These are phyloP conservation scores for Taphrina populina DNA, from an alignment of 1,139 yeast species.

Conservation along the genomic window DNA sequence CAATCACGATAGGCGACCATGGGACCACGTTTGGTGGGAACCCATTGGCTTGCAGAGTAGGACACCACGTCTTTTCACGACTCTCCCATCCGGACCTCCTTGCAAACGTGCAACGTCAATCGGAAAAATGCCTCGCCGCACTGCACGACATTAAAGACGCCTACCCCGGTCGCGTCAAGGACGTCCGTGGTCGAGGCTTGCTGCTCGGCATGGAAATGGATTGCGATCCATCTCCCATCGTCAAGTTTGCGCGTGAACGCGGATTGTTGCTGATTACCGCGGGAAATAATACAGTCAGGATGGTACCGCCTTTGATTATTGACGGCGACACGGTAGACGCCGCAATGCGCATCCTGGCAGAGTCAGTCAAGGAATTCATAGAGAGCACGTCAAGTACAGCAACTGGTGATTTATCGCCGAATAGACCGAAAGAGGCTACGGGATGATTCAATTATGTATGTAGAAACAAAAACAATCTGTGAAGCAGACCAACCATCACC, in stretches of 20 bases:
- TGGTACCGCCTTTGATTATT: conserved; percentile 89
- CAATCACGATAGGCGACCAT: conserved; percentile 84
- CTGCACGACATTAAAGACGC: conserved; percentile 54
- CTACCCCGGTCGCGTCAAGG: conserved; percentile 60
- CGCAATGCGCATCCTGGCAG: conserved; percentile 67
- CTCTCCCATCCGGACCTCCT: conserved; percentile 64
- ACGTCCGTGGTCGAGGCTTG: conserved; percentile 83
- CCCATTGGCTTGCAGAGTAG: conserved; percentile 84
- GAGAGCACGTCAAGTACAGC: conserved; percentile 13
- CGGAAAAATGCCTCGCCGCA: conserved; percentile 51
- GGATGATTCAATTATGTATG: too few relatives aligned
- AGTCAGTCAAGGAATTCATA: conserved; percentile 43
- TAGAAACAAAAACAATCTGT: too few relatives aligned
- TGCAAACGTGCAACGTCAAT: conserved; percentile 52
- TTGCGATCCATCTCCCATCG: conserved; percentile 64
- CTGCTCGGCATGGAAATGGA: conserved; percentile 77
- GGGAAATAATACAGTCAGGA: conserved; percentile 82
- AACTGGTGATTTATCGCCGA: conserved; percentile 15
- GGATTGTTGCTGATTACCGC: conserved; percentile 86
- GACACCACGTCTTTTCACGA: conserved; percentile 67
- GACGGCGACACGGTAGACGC: conserved; percentile 63
- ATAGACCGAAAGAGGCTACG: conserved; percentile 28
- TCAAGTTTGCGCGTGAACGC: conserved; percentile 66
- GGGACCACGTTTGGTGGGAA: conserved; percentile 98
- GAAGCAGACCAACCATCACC: too few relatives aligned